phyloP scores from a whole-genome alignment of 441 rosid species.

The Isatis lusitanica region DNA sequence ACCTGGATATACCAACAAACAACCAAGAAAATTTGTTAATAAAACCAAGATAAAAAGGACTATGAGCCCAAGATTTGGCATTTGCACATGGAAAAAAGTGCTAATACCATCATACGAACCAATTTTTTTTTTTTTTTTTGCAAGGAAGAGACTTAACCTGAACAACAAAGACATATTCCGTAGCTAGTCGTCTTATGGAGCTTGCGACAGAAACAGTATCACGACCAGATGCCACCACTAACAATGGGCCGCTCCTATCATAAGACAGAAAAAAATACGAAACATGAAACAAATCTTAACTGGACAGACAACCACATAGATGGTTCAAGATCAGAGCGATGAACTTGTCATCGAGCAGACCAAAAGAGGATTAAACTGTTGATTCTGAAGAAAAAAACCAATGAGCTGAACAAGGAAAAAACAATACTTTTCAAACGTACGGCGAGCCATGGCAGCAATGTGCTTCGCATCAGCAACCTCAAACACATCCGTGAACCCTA shows the following conservation, averaged over 20 bases:
- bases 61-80: no score
- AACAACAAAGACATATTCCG: slow-evolving; percentile 59
- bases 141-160: slow-evolving; percentile 48
- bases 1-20: slow-evolving; percentile 41
- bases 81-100: background rate
- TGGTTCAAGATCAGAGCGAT: background rate
- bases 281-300: background rate
- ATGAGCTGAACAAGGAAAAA: slow-evolving; percentile 1
- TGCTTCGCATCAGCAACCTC: slow-evolving; percentile 54
- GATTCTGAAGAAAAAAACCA: background rate
- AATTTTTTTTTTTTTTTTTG: background rate
- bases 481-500: slow-evolving; percentile 42
- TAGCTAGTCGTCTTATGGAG: slow-evolving; percentile 64
- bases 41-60: no score
- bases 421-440: slow-evolving; percentile 49
- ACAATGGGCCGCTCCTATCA: slow-evolving; percentile 54
- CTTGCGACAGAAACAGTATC: slow-evolving; percentile 61
- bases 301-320: background rate
- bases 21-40: background rate
- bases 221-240: slow-evolving; percentile 69
- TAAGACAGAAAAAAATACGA: slow-evolving; percentile 12
- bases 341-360: background rate
- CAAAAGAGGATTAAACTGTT: background rate
- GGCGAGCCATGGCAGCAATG: slow-evolving; percentile 55
- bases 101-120: background rate